Base-by-base conservation (phyloP, 129 eudicot species). In the Heracleum sosnowskyi region DNA sequence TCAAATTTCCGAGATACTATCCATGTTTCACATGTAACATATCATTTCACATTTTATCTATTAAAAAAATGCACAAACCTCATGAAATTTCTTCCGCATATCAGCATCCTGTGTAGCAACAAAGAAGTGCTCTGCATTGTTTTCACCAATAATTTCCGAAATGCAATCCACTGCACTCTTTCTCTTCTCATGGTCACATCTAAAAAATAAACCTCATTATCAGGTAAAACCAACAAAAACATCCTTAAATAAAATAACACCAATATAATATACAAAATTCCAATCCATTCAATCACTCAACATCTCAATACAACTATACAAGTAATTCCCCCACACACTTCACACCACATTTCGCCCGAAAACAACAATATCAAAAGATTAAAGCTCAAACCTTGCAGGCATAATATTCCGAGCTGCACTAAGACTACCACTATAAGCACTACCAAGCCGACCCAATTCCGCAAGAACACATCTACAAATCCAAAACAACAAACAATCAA, bases 61-160 rank as follows among this genome's bases (percentile, higher is more conserved):
- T 12, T 13, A 68, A n/a, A 39, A 40, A 47, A 20, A 10, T 0
- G 53, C 74, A 71, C 71, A n/a, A 79, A 95, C 99, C 99, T 95
- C 90, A 44, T 86, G 94, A 35, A 90, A 85, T 84, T 87, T 85
- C 87, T 81, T 87, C 84, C 99, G 89, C 82, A 92, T 69, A 63
- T 92, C 97, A 46, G 84, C 90, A 78, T 95, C 99, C 83, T 95
- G 99, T 22, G 91, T 87, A 63, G 91, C 97, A 78, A 96, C 97
- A 87, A 92, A 96, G 83, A 96, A 96, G 82, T 96, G 99, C 84
- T 96, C 99, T 1, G 87, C 79, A 83, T 93, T 93, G 0, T 85
- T 88, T 44, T 86, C 95, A 31, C 96, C 97, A 75, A 96, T 87
- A 80, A 89, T 88, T 17, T 96, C 95, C 18, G 83, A 70, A 63